Base-by-base conservation (phyloP, 176 grass and related monocot species). In the Lolium perenne region DNA sequence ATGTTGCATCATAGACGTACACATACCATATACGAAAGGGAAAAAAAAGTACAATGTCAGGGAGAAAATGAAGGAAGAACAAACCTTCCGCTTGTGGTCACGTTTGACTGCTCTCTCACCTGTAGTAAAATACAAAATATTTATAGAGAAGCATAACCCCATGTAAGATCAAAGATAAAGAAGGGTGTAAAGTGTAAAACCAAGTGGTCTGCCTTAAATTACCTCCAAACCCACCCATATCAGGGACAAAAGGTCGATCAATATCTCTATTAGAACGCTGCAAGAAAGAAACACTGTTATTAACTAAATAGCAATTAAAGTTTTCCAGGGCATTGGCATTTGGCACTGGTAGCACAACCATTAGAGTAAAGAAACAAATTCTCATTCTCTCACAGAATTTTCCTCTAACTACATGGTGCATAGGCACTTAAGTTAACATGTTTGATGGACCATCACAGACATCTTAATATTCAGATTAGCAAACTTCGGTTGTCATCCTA, bases 31-130 rank as follows among this genome's bases (percentile, higher is more conserved):
- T 21, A 76, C 11, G 7, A 80, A 56, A 45, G 65, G 62, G 59
- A 26, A 85, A 67, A 61, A 12, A 81, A 57, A 50, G 32, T 47
- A 62, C 41, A 80, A 77, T 12, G 26, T 58, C 26, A 68, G n/a
- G 48, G 11, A 85, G 7, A 74, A 83, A 41, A 72, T 6, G 56
- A 59, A 57, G 21, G 35, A 74, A 95, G 38, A 76, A 83, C 79
- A 82, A 85, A 99, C 97, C 97, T 99, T 99, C 48, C 97, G 80
- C 86, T 94, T 99, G 86, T 99, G 94, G 66, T 99, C 97, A 71
- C 97, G 86, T 81, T 99, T 99, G 46, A 84, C 88, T 14, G 82
- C 68, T 80, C 93, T 89, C 49, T 98, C 96, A 91, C 96, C 96
- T 98, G 86, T 79, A 84, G 79, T 63, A 29, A 73, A 73, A 69